Percentiles rank a stretch among this genome's conserved stretches.
phyloP scores from a whole-genome alignment of 2,329 filamentous ascomycete species.

The Diaporthe velutina region DNA sequence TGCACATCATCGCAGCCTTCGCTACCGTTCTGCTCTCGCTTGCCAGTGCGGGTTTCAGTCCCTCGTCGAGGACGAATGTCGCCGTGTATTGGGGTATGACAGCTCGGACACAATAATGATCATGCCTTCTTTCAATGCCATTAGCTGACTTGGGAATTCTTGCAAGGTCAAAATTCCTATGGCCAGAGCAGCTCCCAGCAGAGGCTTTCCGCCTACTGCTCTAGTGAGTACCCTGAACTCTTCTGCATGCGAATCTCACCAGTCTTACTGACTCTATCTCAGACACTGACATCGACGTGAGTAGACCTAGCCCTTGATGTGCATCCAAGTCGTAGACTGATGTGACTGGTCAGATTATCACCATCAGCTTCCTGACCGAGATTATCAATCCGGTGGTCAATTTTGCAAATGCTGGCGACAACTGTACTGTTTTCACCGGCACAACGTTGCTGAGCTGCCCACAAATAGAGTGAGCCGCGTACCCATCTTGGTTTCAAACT shows the following conservation, averaged over 20 bases:
- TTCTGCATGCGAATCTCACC: background rate
- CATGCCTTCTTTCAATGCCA: background rate
- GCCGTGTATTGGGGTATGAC: slow-evolving; percentile 75
- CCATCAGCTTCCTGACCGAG: slow-evolving; percentile 72
- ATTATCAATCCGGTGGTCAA: slow-evolving; percentile 70
- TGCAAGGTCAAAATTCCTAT: slow-evolving; percentile 70
- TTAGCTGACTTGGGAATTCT: background rate
- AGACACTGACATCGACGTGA: slow-evolving; percentile 62
- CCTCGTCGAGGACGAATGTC: slow-evolving; percentile 64
- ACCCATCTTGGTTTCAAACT: background rate
- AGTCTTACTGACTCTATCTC: background rate
- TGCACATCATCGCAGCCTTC: background rate
- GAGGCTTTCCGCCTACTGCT: slow-evolving; percentile 69
- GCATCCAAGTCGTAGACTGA: background rate
- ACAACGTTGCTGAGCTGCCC: slow-evolving; percentile 72
- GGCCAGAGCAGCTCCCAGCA: slow-evolving; percentile 64
- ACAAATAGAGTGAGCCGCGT: slow-evolving; percentile 68
- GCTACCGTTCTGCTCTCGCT: slow-evolving; percentile 44
- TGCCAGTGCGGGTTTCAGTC: slow-evolving; percentile 58
- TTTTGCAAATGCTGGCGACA: slow-evolving; percentile 74
- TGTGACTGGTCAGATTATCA: slow-evolving; percentile 64
- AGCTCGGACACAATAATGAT: slow-evolving; percentile 23
- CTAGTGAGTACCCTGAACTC: slow-evolving; percentile 57
- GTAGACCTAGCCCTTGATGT: slow-evolving; percentile 34
- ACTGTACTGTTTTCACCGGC: slow-evolving; percentile 71